Base-by-base conservation (phyloP, 169 alveolate genomes). In the Babesia divergens region DNA sequence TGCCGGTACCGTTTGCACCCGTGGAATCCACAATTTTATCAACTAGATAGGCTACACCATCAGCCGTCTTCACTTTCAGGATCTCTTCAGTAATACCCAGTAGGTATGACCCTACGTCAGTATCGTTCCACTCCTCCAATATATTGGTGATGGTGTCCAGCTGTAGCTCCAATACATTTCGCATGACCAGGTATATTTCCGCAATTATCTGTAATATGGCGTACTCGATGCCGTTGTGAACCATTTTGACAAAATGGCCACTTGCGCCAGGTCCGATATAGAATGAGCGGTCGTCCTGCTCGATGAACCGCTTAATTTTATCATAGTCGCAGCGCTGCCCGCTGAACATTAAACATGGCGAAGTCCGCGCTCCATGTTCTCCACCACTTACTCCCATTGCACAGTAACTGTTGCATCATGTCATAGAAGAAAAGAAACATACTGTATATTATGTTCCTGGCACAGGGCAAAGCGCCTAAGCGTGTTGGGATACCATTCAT, bases 301-400 rank as follows among this genome's bases (percentile, higher is more conserved):
- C 65, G 56, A 74, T 20, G 51, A 38, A 44, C 11, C 44, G 82
- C 64, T 62, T 56, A 53, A 91, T 65, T 29, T 44, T 35, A 16
- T 82, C 90, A 68, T 89, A 91, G 47, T 83, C 94, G 38, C 76
- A 90, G 32, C 55, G 46, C 24, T 59, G 54, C 14, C 95, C 95
- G 6, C 95, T 90, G 28, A 91, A 91, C 95, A 91, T 91, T 56
- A 91, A 53, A 6, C 94, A 89, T n/a, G 94, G 92, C 24, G 91
- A 90, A 34, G 65, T 47, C 32, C 92, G 77, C 34, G 95, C 95
- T 0, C 95, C 95, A 40, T 62, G 71, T 53, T 90, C 94, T 22
- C 95, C 95, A 0, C 95, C 95, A 69, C 95, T 91, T 32, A 91
- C 89, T 18, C 95, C 95, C 93, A 91, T 79, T 16, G 92, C 92